Percentiles rank a stretch among this genome's conserved stretches.
These are phyloP conservation scores for Ballota nigra DNA, from an alignment of 257 asterid genomes.

Conservation along the genomic window DNA sequence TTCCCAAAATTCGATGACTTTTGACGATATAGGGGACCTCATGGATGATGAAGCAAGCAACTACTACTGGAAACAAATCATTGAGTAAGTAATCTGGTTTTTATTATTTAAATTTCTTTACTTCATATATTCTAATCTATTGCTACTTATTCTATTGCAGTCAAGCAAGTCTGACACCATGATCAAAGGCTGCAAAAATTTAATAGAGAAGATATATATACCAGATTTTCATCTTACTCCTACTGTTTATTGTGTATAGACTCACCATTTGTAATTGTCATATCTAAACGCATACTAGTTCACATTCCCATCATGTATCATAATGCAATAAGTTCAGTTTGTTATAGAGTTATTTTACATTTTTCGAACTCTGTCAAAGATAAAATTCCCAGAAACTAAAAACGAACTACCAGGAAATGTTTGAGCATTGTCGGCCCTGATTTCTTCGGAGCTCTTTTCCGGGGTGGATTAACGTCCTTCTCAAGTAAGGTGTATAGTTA, in stretches of 20 bases:
- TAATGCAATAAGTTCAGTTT: neutral
- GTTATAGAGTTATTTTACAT: neutral
- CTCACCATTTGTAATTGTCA: slow-evolving; percentile 5
- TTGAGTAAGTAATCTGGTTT: slow-evolving; percentile 23
- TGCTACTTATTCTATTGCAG: slow-evolving; percentile 15
- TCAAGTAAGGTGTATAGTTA: neutral
- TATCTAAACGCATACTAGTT: neutral
- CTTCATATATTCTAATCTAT: neutral
- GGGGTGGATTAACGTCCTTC: neutral
- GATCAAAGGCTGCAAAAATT: slow-evolving; percentile 18
- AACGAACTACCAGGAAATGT: neutral
- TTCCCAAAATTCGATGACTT: slow-evolving; percentile 22
- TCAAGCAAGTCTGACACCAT: slow-evolving; percentile 16
- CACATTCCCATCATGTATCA: slow-evolving; percentile 14
- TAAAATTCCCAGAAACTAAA: neutral
- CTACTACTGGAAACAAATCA: slow-evolving; percentile 37
- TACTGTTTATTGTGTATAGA: neutral
- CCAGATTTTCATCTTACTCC: neutral
- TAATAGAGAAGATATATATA: neutral
- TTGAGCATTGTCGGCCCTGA: neutral
- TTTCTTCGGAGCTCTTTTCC: neutral
- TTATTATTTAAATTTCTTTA: neutral
- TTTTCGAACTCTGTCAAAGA: neutral
- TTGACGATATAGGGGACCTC: slow-evolving; percentile 30
- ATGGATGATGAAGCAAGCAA: slow-evolving; percentile 35